These are phyloP conservation scores for Trichoderma virens DNA, from an alignment of 495 filamentous ascomycete genomes.

Conservation along the genomic window DNA sequence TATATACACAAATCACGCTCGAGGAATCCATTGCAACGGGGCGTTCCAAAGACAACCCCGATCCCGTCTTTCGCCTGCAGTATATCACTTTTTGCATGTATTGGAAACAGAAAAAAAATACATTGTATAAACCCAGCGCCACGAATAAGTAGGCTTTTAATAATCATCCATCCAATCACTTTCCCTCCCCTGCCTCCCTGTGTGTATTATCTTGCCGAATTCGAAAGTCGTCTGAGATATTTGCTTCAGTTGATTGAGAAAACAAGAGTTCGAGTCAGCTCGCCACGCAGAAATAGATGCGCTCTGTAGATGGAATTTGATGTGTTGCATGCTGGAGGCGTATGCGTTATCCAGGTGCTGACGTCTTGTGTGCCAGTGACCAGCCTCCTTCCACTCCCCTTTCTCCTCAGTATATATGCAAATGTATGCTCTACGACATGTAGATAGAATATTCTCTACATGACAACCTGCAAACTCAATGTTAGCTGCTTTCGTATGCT, in stretches of 20 bases:
- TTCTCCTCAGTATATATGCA: background rate
- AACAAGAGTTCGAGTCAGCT: background rate
- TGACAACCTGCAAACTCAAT: slow-evolving; percentile 16
- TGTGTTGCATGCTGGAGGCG: background rate
- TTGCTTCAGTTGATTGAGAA: background rate
- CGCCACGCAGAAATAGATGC: background rate
- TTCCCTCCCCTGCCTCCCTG: background rate
- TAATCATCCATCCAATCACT: background rate
- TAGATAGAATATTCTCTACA: slow-evolving; percentile 14
- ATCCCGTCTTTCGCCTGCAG: too few species aligned
- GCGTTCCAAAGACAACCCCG: too few species aligned
- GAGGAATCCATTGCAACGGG: too few species aligned
- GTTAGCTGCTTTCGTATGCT: slow-evolving; percentile 14
- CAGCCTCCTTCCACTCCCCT: background rate
- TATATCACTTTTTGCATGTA: too few species aligned
- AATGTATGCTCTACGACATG: background rate
- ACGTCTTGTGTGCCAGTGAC: background rate
- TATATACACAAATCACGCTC: too few species aligned
- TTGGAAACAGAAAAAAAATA: too few species aligned
- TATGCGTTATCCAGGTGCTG: background rate
- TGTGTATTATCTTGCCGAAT: background rate
- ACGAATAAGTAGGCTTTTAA: too few species aligned
- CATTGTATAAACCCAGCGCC: too few species aligned
- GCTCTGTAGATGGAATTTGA: background rate
- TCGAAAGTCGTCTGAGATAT: background rate